Base-by-base conservation (phyloP, 2,329 filamentous ascomycete species). In the Cordyceps militaris region DNA sequence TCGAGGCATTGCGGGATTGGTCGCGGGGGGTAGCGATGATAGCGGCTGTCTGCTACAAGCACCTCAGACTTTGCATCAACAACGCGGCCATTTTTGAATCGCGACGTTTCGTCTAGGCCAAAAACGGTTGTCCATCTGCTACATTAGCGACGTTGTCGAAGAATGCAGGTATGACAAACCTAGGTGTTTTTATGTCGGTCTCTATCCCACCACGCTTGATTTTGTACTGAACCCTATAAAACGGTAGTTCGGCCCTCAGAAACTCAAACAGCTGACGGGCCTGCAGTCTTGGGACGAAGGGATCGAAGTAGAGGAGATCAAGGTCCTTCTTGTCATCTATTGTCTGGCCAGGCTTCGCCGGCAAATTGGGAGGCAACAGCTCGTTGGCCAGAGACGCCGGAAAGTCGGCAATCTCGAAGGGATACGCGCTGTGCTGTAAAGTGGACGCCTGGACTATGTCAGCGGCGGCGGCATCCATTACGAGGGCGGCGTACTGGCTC, bases 281-380 rank as follows among this genome's bases (percentile, higher is more conserved):
- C 11, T 82, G 74, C 13, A 77, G 69, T 2, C 75, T 72, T 0
- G 85, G 80, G 4, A 92, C 78, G 62, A 88, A 92, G 0, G 88
- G 88, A 64, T 89, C 79, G 67, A 87, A 92, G 70, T 89, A 89
- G 9, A 92, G 71, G 0, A 93, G 76, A 66, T 92, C 86, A 0
- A 92, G 77, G 61, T 91, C 81, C 0, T 82, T 80, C 64, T 88
- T 83, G 65, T 90, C 78, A 63, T 83, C 83, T 62, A 91, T 86
- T 3, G 68, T 64, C 47, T 73, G 77, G 1, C 78, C 81, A 60
- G 81, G 74, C 21, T 76, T 72, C 1, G 79, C 77, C 6, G 85
- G 83, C 1, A 78, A 63, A 4, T 73, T 75, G 0, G 66, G 60
- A 1, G 82, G 59, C 46, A 66, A 60, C 2, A 82, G 58, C 47